phyloP scores from a whole-genome alignment of 2,329 filamentous ascomycete species.

The Xylariaceae sp. region DNA sequence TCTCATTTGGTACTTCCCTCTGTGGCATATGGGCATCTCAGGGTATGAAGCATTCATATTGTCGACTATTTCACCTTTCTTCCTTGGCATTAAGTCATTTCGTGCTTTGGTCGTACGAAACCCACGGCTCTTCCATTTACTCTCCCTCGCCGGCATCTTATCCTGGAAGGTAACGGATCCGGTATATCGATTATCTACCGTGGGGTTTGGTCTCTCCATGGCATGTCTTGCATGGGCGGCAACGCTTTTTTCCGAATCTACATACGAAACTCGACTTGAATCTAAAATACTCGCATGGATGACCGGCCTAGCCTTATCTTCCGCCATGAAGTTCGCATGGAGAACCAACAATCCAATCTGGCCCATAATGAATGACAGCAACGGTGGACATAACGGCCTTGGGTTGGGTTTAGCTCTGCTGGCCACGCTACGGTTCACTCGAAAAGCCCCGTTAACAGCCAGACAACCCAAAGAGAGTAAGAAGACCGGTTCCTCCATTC shows the following conservation, averaged over 20 bases:
- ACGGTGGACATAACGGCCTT: slow-evolving; percentile 87
- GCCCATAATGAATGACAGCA: slow-evolving; percentile 85
- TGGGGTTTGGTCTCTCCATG: slow-evolving; percentile 76
- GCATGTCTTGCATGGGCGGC: slow-evolving; percentile 80
- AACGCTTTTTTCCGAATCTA: slow-evolving; percentile 73
- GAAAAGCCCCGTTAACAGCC: slow-evolving; percentile 52
- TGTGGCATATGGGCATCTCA: slow-evolving; percentile 99
- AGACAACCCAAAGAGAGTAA: slow-evolving; percentile 33
- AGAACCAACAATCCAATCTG: slow-evolving; percentile 95
- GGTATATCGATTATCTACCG: slow-evolving; percentile 70
- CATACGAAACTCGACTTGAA: slow-evolving; percentile 72
- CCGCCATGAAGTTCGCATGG: slow-evolving; percentile 86
- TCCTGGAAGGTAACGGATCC: slow-evolving; percentile 75
- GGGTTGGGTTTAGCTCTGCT: slow-evolving; percentile 73
- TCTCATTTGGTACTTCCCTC: slow-evolving; percentile 93
- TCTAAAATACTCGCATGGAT: slow-evolving; percentile 75
- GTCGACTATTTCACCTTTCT: slow-evolving; percentile 72
- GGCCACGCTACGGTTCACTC: slow-evolving; percentile 71
- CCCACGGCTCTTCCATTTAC: slow-evolving; percentile 65
- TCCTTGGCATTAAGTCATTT: slow-evolving; percentile 68
- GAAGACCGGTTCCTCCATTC: slow-evolving; percentile 61
- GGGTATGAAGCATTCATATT: slow-evolving; percentile 91
- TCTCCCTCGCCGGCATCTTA: slow-evolving; percentile 72
- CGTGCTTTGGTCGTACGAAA: slow-evolving; percentile 66
- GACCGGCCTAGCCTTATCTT: slow-evolving; percentile 78